Base-by-base conservation (phyloP, 108 stramenopile genomes). In the Cyclotella baltica region DNA sequence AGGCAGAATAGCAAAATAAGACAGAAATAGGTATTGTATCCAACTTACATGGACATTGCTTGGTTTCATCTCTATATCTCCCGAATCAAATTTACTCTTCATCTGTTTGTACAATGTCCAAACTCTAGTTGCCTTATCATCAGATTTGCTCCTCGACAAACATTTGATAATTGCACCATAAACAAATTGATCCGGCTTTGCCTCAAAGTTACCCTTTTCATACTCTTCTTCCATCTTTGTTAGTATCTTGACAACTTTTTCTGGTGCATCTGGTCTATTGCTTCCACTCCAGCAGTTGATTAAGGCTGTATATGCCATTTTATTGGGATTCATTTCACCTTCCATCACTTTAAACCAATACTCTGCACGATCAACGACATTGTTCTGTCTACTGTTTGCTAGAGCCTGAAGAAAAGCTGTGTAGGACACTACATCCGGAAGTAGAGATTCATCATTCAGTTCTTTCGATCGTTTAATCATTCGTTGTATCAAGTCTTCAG, bases 321-420 rank as follows among this genome's bases (percentile, higher is more conserved):
- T 83, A 63, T 83, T 76, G 23, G 82, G 82, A 61, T 65, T 83
- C n/a, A 61, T 29, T 4, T 40, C 43, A 50, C 35, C 19, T 34
- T 76, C 71, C 82, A 83, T 83, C 46, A 73, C 66, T n/a, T 66
- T 57, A 40, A 83, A 76, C 82, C 82, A 83, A 51, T 72, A 58
- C 33, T 76, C 40, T 23, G 82, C 82, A 0, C 40, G 70, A 28
- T 72, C 50, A 15, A 67, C 62, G 11, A 69, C 35, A 37, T 63
- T 50, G 0, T 40, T 15, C 20, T 58, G 19, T 33, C 30, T 61
- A 51, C 66, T 73, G 22, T 57, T 61, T n/a, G 82, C 25, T n/a
- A 83, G 75, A n/a, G 64, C 56, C 65, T 83, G 75, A 34, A 83
- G 28, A 34, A 83, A 52, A 6, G 74, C 28, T 19, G 82, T 76